Evolutionary conservation across 1,284 basidiomycete species (phyloP).

Genomic region (Ganoderma sinense): DNA sequence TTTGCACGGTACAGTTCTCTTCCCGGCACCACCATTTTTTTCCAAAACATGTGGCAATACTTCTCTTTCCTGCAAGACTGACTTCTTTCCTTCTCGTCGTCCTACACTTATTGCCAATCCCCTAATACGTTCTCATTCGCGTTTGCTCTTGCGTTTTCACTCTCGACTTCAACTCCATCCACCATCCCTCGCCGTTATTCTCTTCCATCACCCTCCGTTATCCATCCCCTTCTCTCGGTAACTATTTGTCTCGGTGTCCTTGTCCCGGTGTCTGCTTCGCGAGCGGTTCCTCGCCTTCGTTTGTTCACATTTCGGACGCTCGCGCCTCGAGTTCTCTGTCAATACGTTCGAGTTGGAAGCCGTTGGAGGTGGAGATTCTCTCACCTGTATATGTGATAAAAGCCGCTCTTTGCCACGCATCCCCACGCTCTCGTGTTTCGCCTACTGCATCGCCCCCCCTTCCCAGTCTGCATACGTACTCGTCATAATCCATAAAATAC

Average conservation of each 20-base stretch:
- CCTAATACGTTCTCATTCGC: background rate
- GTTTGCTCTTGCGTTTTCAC: slow-evolving; percentile 9
- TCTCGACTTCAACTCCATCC: slow-evolving; percentile 17
- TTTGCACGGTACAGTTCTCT: slow-evolving; percentile 20
- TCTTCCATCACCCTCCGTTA: background rate
- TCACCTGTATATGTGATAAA: slow-evolving; percentile 26
- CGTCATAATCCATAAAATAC: slow-evolving; percentile 14
- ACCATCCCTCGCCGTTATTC: background rate
- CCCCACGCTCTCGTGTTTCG: slow-evolving; percentile 16
- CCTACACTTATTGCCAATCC: slow-evolving; percentile 3
- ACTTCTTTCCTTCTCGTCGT: background rate
- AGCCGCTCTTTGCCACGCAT: slow-evolving; percentile 14
- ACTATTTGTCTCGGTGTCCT: background rate
- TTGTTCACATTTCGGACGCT: background rate
- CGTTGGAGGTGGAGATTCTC: slow-evolving; percentile 7
- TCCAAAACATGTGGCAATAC: slow-evolving; percentile 28
- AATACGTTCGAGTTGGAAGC: background rate
- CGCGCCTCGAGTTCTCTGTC: background rate
- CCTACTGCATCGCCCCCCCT: slow-evolving; percentile 25
- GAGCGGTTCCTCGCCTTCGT: background rate
- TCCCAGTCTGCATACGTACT: slow-evolving; percentile 5
- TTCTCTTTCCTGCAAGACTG: slow-evolving; percentile 10
- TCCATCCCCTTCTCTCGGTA: background rate
- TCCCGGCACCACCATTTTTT: slow-evolving; percentile 15
- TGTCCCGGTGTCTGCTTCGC: background rate